Evolutionary conservation across 306 rosid genomes (phyloP), one percentile per base, ranked within the genome.

Genomic region (Morella rubra): DNA sequence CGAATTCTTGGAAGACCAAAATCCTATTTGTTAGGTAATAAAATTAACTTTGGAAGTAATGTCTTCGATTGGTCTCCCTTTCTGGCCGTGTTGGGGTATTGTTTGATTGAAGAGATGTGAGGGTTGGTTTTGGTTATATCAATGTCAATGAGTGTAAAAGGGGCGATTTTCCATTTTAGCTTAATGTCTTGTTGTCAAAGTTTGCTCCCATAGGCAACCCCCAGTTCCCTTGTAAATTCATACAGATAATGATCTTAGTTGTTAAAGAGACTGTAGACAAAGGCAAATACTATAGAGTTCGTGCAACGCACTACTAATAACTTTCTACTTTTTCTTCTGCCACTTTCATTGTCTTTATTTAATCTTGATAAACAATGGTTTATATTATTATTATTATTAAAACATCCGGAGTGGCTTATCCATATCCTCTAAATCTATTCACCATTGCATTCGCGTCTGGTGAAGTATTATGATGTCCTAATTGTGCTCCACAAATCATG

Each of bases 221-320:
- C 69, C 69, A 62, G 4, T 51, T 80, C 73, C 41, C 18, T 20
- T 75, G 84, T 76, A 76, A 81, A 69, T 80, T 75, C 49, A 71
- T 47, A 47, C 44, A 70, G 76, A 42, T 58, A 32, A 49, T 49
- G 18, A 49, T 49, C 14, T 12, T 49, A 49, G 53, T 49, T 13
- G 53, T 49, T 49, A 49, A 10, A 49, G 53, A 49, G 53, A 49
- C 3, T 49, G 5, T 13, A 49, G 4, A 49, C 1, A 46, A 8
- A 32, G 37, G 37, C 37, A 32, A 32, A 32, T 32, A 32, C 37
- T 32, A 32, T 32, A 32, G 37, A 32, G 37, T 32, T 32, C 37
- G 37, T 32, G 37, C 37, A 2, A 32, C 3, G 37, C 37, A 32
- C 37, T 32, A 32, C 37, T 32, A 2, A 2, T 32, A 32, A 32